These are phyloP conservation scores for Fusarium burgessii DNA, from an alignment of 2,329 filamentous ascomycete species.

Conservation along the genomic window DNA sequence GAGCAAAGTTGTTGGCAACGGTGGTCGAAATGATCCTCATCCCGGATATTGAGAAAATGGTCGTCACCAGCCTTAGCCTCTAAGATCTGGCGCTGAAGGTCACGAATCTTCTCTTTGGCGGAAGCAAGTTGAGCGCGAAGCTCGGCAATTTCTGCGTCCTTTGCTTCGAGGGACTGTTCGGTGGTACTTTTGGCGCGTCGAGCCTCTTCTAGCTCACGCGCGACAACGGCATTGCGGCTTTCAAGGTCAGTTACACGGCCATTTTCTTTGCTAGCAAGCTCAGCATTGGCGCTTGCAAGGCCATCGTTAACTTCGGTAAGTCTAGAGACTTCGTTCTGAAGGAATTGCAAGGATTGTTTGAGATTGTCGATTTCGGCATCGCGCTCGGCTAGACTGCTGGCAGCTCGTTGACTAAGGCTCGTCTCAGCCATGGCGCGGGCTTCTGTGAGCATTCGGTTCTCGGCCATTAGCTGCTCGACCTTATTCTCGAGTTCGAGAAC, in stretches of 20 bases:
- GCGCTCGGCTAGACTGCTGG: constrained; percentile 80
- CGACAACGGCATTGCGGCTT: constrained; percentile 72
- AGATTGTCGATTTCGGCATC: constrained; percentile 89
- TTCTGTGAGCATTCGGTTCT: constrained; percentile 84
- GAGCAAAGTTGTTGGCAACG: constrained; percentile 95
- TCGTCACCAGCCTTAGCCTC: constrained; percentile 70
- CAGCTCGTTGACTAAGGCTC: constrained; percentile 72
- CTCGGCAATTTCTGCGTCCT: constrained; percentile 84
- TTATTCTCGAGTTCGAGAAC: constrained; percentile 89
- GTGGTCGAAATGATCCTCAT: constrained; percentile 95
- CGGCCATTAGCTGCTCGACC: constrained; percentile 85
- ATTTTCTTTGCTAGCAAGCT: constrained; percentile 80
- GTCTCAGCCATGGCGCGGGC: constrained; percentile 78
- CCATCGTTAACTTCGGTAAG: constrained; percentile 86
- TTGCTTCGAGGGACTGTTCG: constrained; percentile 76
- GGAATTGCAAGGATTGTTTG: constrained; percentile 79
- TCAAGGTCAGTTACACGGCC: constrained; percentile 77
- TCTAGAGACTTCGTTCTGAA: constrained; percentile 84
- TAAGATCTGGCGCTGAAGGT: constrained; percentile 66
- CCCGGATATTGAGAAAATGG: constrained; percentile 81
- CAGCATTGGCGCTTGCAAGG: constrained; percentile 80
- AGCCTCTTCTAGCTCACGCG: constrained; percentile 76
- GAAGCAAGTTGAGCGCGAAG: constrained; percentile 82
- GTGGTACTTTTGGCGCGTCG: constrained; percentile 73
- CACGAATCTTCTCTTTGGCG: constrained; percentile 72